phyloP scores from a whole-genome alignment of 768 basidiomycete genomes.

The Tricholoma matsutake region DNA sequence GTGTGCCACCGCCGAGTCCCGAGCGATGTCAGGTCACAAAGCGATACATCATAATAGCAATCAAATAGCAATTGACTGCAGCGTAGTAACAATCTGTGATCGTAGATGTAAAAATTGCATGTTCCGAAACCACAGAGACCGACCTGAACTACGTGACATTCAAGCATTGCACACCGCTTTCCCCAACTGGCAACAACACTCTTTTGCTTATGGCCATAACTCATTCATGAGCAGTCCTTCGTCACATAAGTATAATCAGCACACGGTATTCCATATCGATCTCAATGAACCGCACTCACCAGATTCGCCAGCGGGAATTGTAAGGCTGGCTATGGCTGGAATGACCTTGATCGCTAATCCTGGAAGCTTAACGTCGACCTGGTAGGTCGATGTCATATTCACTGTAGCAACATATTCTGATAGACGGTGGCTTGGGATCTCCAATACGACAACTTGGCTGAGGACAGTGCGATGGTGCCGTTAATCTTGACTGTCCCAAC shows the following conservation, averaged over 20 bases:
- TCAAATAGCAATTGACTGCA: no score
- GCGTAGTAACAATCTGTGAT: no score
- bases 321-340: not conserved
- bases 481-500: no score
- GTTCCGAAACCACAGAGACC: no score
- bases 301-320: not conserved
- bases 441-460: not conserved
- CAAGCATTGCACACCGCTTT: no score
- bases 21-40: no score
- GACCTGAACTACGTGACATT: no score
- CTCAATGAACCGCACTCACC: not conserved
- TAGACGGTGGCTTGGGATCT: not conserved
- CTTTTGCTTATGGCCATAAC: not conserved
- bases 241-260: not conserved
- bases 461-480: not conserved
- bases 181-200: no score
- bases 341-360: not conserved
- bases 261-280: not conserved
- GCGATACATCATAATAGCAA: no score
- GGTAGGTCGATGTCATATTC: not conserved
- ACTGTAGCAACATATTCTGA: not conserved
- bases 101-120: no score
- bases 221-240: not conserved
- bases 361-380: not conserved
- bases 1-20: no score